Conservation (phyloP, 2,329 filamentous ascomycete genomes). For the Hypoxylon sp. region DNA sequence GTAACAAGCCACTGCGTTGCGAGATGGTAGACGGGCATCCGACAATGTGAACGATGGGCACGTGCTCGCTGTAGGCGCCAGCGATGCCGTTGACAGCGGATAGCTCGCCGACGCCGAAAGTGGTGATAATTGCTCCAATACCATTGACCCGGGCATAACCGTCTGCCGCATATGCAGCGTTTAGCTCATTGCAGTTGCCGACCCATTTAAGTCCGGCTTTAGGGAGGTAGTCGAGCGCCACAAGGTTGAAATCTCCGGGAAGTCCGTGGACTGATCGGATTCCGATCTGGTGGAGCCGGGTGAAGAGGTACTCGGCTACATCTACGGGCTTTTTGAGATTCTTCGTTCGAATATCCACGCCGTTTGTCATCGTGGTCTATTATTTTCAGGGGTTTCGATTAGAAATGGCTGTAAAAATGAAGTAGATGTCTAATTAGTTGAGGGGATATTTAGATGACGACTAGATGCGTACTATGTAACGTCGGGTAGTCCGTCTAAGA, state of each 20-base stretch:
- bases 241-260: slow-evolving; percentile 82
- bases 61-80: slow-evolving; percentile 80
- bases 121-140: slow-evolving; percentile 79
- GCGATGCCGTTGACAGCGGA: slow-evolving; percentile 81
- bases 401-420: slow-evolving; percentile 6
- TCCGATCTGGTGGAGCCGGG: slow-evolving; percentile 73
- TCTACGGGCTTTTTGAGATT: slow-evolving; percentile 67
- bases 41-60: slow-evolving; percentile 75
- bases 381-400: background rate
- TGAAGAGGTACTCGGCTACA: slow-evolving; percentile 78
- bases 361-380: slow-evolving; percentile 36
- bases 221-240: slow-evolving; percentile 76
- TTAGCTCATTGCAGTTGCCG: slow-evolving; percentile 80
- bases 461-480: slow-evolving; percentile 18
- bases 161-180: slow-evolving; percentile 84
- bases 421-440: slow-evolving; percentile 17
- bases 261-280: slow-evolving; percentile 76
- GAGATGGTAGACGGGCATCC: slow-evolving; percentile 64
- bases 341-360: slow-evolving; percentile 60
- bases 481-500: slow-evolving; percentile 2
- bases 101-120: slow-evolving; percentile 82
- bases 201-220: slow-evolving; percentile 74
- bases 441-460: slow-evolving; percentile 15
- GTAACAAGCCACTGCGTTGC: slow-evolving; percentile 62
- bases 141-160: slow-evolving; percentile 82